Evolutionary conservation across 1,139 yeast genomes (phyloP), one percentile per base, ranked within the genome.

Genomic region (Pichia sp.): DNA sequence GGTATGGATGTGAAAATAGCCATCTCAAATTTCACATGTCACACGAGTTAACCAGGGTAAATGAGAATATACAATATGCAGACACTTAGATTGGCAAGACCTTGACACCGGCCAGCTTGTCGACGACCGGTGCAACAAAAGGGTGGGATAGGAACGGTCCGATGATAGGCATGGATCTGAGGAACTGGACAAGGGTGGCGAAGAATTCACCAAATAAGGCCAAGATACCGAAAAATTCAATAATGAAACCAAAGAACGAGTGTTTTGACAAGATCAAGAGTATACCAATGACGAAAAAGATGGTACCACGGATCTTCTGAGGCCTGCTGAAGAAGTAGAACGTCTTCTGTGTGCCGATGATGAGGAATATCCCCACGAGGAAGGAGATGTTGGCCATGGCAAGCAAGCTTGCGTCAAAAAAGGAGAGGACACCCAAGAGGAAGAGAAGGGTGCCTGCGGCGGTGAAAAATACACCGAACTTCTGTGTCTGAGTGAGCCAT

Each of bases 401-500:
- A 52, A 93, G 74, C 41, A 93, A 73, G 1, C 95, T 94, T 10
- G 96, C 76, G 64, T 93, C 98, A 62, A 93, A 93, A 55, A 93
- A 82, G 24, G 96, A 80, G 62, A 90, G 62, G 38, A 93, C 76
- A 12, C 99, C 99, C 34, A 91, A 72, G 9, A 88, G 64, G 66
- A 93, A 86, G 64, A 89, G 85, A 40, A 87, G 66, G 48, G 85
- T 77, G 12, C 79, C 97, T 24, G 86, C 87, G 22, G 96, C 91
- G 14, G 96, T 88, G 73, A 91, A 86, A 10, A 90, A 96, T 24
- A 89, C 97, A 28, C 99, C 99, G 61, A 84, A 84, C 67, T 90
- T 85, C 61, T 86, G 95, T 57, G 82, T 69, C 61, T 85, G 93
- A 17, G 89, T 77, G 54, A 86, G 74, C 95, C 95, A 86, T 69